These are phyloP conservation scores for Talaromyces sp. DNA, from an alignment of 2,329 filamentous ascomycete species.

Conservation along the genomic window DNA sequence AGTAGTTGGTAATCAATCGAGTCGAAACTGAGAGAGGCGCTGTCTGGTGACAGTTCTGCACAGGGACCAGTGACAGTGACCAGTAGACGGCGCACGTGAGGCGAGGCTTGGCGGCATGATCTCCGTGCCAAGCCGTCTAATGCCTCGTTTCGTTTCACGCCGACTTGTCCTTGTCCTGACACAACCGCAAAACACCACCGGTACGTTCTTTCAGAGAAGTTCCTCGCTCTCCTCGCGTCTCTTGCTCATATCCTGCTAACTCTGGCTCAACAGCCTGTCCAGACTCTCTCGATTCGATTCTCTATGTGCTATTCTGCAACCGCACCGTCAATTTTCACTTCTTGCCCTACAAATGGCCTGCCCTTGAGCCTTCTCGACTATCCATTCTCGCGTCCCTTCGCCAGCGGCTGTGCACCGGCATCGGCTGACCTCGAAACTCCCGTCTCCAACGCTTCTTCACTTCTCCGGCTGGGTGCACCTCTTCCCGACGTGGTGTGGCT, in stretches of 20 bases:
- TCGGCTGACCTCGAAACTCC: not conserved
- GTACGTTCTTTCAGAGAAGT: not conserved
- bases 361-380: constrained; percentile 5
- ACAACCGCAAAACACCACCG: not conserved
- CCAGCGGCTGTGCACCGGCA: not conserved
- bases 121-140: not conserved
- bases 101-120: not conserved
- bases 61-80: too few species aligned
- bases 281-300: constrained; percentile 13
- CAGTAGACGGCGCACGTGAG: not conserved
- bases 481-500: constrained; percentile 37
- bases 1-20: not conserved
- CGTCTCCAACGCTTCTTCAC: constrained; percentile 6
- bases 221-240: not conserved
- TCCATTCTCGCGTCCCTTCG: not conserved
- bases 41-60: too few species aligned
- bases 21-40: not conserved
- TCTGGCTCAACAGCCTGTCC: not conserved
- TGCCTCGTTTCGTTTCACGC: not conserved
- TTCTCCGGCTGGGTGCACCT: constrained; percentile 18
- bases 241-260: not conserved
- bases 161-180: not conserved
- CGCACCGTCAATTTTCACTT: constrained; percentile 11
- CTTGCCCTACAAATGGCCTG: constrained; percentile 3
- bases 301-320: constrained; percentile 34